Evolutionary conservation across 176 grass and related monocot genomes (phyloP).

Genomic region (Hordeum vulgare): MorexV3_pseudomolecules_assembly NC_058520.1:325509898-325510397

Average conservation of each 20-base stretch:
- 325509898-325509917: constrained; percentile 28
- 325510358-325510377: constrained; percentile 90
- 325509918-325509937: background rate
- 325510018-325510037: constrained; percentile 85
- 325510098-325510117: constrained; percentile 5
- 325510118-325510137: background rate
- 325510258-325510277: background rate
- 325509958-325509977: constrained; percentile 4
- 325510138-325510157: background rate
- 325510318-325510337: constrained; percentile 76
- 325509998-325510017: constrained; percentile 88
- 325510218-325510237: constrained; percentile 97
- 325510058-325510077: constrained; percentile 89
- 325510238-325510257: constrained; percentile 19
- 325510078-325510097: constrained; percentile 67
- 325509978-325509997: constrained; percentile 96
- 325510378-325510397: constrained; percentile 76
- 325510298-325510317: constrained; percentile 9
- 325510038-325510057: constrained; percentile 83
- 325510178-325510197: constrained; percentile 76
- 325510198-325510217: constrained; percentile 78
- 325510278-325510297: background rate
- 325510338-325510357: constrained; percentile 97
- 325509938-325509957: constrained; percentile 17
- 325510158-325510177: constrained; percentile 78